These are phyloP conservation scores for Leccinum subtestaceum DNA, from an alignment of 768 basidiomycete genomes.

Conservation along the genomic window DNA sequence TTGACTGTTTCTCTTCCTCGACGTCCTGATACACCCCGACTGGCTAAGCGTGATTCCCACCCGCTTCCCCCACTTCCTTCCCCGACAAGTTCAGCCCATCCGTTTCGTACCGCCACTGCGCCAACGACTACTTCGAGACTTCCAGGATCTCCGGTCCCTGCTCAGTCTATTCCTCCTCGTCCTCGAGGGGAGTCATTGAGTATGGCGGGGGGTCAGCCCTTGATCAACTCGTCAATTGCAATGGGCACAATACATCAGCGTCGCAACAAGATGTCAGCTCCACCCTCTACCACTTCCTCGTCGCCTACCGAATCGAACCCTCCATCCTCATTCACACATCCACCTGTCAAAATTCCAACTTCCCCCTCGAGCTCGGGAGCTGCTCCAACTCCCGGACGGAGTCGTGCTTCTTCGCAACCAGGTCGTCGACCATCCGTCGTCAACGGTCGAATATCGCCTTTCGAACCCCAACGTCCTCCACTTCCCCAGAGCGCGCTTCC, in stretches of 20 bases:
- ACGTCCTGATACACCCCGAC: conserved; percentile 43
- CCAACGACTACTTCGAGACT: conserved; percentile 30
- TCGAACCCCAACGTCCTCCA: conserved; percentile 50
- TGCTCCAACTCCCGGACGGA: conserved; percentile 43
- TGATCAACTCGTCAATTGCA: conserved; percentile 58
- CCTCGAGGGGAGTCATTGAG: conserved; percentile 57
- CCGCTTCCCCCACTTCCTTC: conserved; percentile 68
- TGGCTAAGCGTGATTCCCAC: conserved; percentile 50
- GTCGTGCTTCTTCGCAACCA: conserved; percentile 75
- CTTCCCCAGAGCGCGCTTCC: conserved; percentile 44
- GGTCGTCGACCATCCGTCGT: conserved; percentile 63
- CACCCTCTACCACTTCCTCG: conserved; percentile 38
- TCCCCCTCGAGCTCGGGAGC: conserved; percentile 42
- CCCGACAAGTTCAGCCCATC: conserved; percentile 35
- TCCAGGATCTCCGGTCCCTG: conserved; percentile 48
- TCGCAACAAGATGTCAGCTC: conserved; percentile 62
- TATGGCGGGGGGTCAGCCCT: conserved; percentile 27
- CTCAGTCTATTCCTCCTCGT: conserved; percentile 43
- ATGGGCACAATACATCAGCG: conserved; percentile 71
- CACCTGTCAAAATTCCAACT: conserved; percentile 28
- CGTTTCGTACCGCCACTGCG: conserved; percentile 25
- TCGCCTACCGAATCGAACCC: conserved; percentile 39
- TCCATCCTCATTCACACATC: conserved; percentile 35
- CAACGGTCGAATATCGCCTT: conserved; percentile 50
- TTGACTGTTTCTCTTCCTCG: conserved; percentile 29